These are phyloP conservation scores for Boehmeria nivea DNA, from an alignment of 306 rosid species.

Conservation along the genomic window DNA sequence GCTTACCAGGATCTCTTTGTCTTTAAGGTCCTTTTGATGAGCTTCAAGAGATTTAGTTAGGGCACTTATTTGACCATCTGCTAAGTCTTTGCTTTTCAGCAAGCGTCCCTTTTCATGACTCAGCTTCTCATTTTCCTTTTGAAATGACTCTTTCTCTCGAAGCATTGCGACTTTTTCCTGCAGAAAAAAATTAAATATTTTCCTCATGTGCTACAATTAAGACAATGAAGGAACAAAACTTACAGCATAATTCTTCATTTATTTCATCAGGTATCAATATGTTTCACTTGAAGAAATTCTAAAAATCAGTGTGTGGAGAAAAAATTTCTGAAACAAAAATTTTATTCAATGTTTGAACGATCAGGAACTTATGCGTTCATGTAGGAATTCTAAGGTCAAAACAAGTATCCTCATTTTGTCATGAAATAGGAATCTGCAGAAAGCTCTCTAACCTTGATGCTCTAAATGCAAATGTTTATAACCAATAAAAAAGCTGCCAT, in stretches of 20 bases:
- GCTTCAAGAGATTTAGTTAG: conserved; percentile 72
- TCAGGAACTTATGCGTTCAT: background rate
- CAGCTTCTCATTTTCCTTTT: conserved; percentile 51
- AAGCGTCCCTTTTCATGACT: conserved; percentile 56
- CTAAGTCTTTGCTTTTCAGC: conserved; percentile 59
- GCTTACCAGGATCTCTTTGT: conserved; percentile 74
- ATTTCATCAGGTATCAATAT: too few species aligned
- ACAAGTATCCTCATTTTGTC: background rate
- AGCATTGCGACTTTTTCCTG: conserved; percentile 83
- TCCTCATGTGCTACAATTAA: background rate
- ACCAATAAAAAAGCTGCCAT: too few species aligned
- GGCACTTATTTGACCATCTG: conserved; percentile 58
- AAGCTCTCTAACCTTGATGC: background rate
- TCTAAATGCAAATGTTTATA: background rate
- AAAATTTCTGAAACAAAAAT: background rate
- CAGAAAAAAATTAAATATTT: conserved; percentile 18
- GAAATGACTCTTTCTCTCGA: conserved; percentile 53
- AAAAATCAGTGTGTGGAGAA: background rate
- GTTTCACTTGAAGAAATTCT: background rate
- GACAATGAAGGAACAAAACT: background rate
- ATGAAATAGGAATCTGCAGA: background rate
- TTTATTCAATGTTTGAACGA: background rate
- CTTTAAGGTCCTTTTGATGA: conserved; percentile 75
- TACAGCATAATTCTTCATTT: background rate
- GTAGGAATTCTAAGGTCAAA: background rate